phyloP scores from a whole-genome alignment of 345 rosid species.

The Salix suchowensis region DNA sequence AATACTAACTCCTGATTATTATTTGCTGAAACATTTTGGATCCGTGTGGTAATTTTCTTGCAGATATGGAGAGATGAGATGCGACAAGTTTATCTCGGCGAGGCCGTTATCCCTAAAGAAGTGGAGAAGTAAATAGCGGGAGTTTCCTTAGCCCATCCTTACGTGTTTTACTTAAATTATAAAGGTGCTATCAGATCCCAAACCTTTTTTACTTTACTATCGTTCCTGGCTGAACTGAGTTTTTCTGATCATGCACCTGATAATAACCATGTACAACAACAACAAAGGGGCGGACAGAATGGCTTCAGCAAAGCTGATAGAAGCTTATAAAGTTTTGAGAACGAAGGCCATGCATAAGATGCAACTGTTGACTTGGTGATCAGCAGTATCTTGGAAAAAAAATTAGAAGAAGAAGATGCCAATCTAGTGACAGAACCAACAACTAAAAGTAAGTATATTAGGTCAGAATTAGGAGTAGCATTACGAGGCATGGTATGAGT shows the following conservation, averaged over 20 bases:
- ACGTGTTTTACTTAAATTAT: background rate
- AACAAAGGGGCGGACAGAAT: background rate
- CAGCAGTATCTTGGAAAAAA: background rate
- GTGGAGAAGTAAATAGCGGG: slow-evolving; percentile 45
- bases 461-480: background rate
- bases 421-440: background rate
- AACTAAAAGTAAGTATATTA: background rate
- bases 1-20: background rate
- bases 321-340: background rate
- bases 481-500: background rate
- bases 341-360: background rate
- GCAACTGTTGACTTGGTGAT: background rate
- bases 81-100: slow-evolving; percentile 73
- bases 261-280: background rate
- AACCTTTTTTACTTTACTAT: background rate
- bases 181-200: slow-evolving; percentile 20
- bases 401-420: background rate
- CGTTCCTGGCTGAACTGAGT: background rate
- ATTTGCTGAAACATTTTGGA: background rate
- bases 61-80: slow-evolving; percentile 98
- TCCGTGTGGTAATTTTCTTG: background rate
- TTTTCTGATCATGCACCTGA: background rate
- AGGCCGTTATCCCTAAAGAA: slow-evolving; percentile 47
- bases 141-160: background rate
- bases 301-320: background rate